Evolutionary conservation across 2,329 filamentous ascomycete genomes (phyloP).

Genomic region (Penicillium griseofulvum): DNA sequence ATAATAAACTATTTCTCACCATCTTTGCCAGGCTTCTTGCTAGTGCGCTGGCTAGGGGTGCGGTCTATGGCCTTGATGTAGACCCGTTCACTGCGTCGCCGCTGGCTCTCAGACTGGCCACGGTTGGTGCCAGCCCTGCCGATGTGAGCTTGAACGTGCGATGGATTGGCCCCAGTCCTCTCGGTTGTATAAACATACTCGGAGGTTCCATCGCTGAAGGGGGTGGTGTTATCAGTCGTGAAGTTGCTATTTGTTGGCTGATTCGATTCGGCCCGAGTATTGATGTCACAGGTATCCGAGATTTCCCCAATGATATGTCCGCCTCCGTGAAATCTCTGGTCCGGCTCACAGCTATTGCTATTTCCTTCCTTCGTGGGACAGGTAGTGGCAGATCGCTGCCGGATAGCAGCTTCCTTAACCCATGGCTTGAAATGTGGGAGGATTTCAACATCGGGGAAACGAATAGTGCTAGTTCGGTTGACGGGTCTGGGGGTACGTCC

Average conservation of each 20-base stretch:
- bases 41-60: neutral
- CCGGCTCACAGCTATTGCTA: neutral
- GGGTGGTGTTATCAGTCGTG: too few relatives aligned
- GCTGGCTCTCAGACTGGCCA: slow-evolving; percentile 10
- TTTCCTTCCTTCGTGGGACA: neutral
- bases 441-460: slow-evolving; percentile 44
- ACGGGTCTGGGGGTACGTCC: neutral
- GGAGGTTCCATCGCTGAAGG: neutral
- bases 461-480: slow-evolving; percentile 4
- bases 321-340: neutral
- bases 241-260: neutral
- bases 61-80: slow-evolving; percentile 3
- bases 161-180: neutral
- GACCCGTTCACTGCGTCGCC: slow-evolving; percentile 5
- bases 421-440: slow-evolving; percentile 32
- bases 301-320: neutral
- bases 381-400: neutral
- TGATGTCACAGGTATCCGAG: neutral
- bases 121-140: slow-evolving; percentile 7
- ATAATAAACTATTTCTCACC: neutral
- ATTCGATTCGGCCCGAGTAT: neutral
- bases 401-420: slow-evolving; percentile 10
- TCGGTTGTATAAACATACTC: neutral
- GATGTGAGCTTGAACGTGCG: neutral
- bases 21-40: slow-evolving; percentile 6